Percentiles rank a stretch among this genome's conserved stretches.
Conservation (phyloP, 31 red algal genomes). For the Asparagopsis taxiformis region DNA sequence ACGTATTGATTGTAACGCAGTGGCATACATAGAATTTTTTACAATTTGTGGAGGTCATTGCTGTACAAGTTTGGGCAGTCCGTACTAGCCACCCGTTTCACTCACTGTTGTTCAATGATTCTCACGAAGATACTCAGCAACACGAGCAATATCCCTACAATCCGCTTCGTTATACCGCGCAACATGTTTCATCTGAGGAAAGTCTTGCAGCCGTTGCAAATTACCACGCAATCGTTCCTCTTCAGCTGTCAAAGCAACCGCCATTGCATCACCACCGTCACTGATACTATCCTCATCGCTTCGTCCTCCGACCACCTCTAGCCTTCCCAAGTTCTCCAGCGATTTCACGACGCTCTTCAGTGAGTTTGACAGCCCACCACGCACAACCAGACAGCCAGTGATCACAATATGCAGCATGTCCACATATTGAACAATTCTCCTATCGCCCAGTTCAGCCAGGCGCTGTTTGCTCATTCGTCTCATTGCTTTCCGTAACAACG, state of each 20-base stretch:
- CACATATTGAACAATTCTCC: neutral
- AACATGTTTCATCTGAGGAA: slow-evolving; percentile 10
- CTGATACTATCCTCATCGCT: slow-evolving; percentile 1
- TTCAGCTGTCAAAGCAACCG: slow-evolving; percentile 5
- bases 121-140: slow-evolving; percentile 32
- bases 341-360: slow-evolving; percentile 20
- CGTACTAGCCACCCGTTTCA: slow-evolving; percentile 4
- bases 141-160: slow-evolving; percentile 37
- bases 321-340: slow-evolving; percentile 7
- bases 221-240: neutral
- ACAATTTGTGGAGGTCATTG: neutral
- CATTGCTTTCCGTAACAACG: slow-evolving; percentile 13
- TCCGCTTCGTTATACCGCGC: slow-evolving; percentile 40
- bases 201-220: slow-evolving; percentile 7
- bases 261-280: slow-evolving; percentile 30
- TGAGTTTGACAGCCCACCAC: slow-evolving; percentile 31
- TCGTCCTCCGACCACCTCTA: slow-evolving; percentile 13
- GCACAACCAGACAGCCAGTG: slow-evolving; percentile 15
- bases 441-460: neutral
- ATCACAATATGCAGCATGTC: slow-evolving; percentile 23
- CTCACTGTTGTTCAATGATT: slow-evolving; percentile 24
- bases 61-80: neutral
- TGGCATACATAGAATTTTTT: neutral
- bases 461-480: slow-evolving; percentile 1
- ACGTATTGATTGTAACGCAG: neutral